These are phyloP conservation scores for Pestalotiopsis sp. DNA, from an alignment of 2,329 filamentous ascomycete species.

Conservation along the genomic window DNA sequence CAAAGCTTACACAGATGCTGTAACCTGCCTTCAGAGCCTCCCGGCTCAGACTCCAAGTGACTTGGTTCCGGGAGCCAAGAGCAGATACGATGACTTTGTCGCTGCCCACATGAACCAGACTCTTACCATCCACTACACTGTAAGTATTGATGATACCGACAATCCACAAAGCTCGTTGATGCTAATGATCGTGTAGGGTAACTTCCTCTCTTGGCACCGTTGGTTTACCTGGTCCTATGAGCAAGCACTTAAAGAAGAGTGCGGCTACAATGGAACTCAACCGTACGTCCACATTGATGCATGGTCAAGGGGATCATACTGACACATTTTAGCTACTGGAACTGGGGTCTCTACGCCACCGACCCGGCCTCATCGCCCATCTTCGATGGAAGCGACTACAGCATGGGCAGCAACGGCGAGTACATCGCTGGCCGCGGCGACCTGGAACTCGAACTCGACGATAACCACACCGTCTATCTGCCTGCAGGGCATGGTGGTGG, in stretches of 20 bases:
- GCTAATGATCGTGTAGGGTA: constrained; percentile 14
- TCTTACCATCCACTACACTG: constrained; percentile 34
- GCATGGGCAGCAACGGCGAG: constrained; percentile 33
- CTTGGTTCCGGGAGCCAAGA: constrained; percentile 6
- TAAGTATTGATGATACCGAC: constrained; percentile 13
- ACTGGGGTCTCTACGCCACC: constrained; percentile 34
- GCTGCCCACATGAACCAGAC: constrained; percentile 39
- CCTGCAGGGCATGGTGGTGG: constrained; percentile 22
- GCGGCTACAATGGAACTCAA: constrained; percentile 34
- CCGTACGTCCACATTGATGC: neutral
- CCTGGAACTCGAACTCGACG: neutral
- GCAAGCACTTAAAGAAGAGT: constrained; percentile 37
- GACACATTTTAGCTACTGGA: constrained; percentile 38
- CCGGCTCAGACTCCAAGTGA: constrained; percentile 6
- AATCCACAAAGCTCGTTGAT: neutral
- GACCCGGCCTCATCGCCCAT: constrained; percentile 31
- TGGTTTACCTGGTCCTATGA: constrained; percentile 21
- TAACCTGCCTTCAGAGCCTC: constrained; percentile 4
- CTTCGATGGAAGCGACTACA: constrained; percentile 39
- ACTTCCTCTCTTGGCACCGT: constrained; percentile 19
- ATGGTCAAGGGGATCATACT: neutral
- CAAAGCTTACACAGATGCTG: constrained; percentile 11
- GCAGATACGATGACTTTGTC: constrained; percentile 20
- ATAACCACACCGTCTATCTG: constrained; percentile 20
- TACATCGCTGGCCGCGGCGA: constrained; percentile 6